Conservation (phyloP, 2,329 filamentous ascomycete species). For the Hypoxylon sp. region DNA sequence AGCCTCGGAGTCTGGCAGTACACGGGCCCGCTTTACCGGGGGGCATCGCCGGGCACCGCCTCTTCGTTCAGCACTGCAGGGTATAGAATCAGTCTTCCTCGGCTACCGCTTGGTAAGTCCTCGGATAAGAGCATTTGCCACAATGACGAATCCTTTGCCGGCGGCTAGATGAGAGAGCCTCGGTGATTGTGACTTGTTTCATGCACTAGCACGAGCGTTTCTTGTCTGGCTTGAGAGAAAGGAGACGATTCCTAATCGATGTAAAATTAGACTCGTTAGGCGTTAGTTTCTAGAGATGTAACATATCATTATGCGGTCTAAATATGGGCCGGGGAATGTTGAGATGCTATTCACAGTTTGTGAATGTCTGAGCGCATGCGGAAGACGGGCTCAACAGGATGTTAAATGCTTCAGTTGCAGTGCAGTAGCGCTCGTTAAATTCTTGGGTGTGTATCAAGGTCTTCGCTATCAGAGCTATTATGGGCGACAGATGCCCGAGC, state of each 20-base stretch:
- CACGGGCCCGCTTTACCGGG: conserved; percentile 6
- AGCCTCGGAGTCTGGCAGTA: conserved; percentile 5
- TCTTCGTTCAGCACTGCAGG: not conserved
- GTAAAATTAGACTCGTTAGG: not conserved
- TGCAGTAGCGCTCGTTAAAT: not conserved
- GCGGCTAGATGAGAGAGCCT: not conserved
- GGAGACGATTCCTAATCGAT: not conserved
- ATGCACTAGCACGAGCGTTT: not conserved
- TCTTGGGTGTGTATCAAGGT: not conserved
- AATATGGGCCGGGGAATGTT: not conserved
- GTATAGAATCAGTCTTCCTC: not conserved
- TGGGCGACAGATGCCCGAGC: not conserved
- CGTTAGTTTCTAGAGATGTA: not conserved
- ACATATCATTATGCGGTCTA: not conserved
- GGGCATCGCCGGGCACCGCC: conserved; percentile 1
- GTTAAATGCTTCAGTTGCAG: not conserved
- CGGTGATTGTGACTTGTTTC: not conserved
- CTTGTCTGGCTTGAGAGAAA: not conserved
- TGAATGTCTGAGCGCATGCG: not conserved
- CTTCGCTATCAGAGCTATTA: not conserved
- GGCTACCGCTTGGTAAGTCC: too few species aligned
- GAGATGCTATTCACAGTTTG: not conserved
- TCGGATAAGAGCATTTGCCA: too few species aligned
- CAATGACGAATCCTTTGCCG: not conserved
- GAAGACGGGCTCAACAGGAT: not conserved